Evolutionary conservation across 2,329 filamentous ascomycete genomes (phyloP).

Genomic region (Fusarium austroafricanum): DNA sequence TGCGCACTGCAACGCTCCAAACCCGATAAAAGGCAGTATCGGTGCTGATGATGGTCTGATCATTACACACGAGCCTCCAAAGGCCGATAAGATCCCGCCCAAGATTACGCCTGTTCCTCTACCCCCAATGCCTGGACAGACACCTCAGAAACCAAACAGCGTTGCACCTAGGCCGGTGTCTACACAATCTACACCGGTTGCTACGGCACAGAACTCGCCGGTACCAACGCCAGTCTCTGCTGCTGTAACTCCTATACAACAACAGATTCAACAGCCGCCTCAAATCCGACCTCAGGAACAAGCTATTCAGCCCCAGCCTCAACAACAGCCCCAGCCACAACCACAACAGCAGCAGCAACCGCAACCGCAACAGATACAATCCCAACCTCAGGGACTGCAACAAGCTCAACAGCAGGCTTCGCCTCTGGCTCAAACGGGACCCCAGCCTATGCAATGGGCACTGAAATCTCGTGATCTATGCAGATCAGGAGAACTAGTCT

Average conservation of each 20-base stretch:
- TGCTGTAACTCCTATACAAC: constrained; percentile 24
- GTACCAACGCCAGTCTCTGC: constrained; percentile 26
- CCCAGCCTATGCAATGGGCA: constrained; percentile 46
- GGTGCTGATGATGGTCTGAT: constrained; percentile 46
- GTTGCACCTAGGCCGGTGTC: constrained; percentile 47
- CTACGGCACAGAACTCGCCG: constrained; percentile 37
- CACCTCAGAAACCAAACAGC: constrained; percentile 49
- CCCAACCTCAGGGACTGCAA: constrained; percentile 24
- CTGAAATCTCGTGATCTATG: constrained; percentile 55
- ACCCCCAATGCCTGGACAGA: constrained; percentile 51
- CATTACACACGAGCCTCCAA: constrained; percentile 40
- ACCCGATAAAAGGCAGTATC: constrained; percentile 37
- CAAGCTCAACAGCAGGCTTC: constrained; percentile 40
- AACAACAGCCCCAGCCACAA: constrained; percentile 22
- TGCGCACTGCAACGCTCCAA: constrained; percentile 58
- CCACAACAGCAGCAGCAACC: constrained; percentile 28
- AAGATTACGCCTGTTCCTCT: constrained; percentile 55
- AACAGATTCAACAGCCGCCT: constrained; percentile 20
- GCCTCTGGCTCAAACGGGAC: constrained; percentile 30
- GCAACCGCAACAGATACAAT: constrained; percentile 20
- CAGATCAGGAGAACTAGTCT: constrained; percentile 62
- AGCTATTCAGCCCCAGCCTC: constrained; percentile 10
- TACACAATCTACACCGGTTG: constrained; percentile 33
- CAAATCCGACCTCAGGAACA: constrained; percentile 26
- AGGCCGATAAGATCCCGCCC: constrained; percentile 41